A percentile compares a stretch with the other conserved stretches of the same genome.
These are phyloP conservation scores for Hymenoscyphus fructigenus DNA, from an alignment of 2,329 filamentous ascomycete genomes.

Conservation along the genomic window DNA sequence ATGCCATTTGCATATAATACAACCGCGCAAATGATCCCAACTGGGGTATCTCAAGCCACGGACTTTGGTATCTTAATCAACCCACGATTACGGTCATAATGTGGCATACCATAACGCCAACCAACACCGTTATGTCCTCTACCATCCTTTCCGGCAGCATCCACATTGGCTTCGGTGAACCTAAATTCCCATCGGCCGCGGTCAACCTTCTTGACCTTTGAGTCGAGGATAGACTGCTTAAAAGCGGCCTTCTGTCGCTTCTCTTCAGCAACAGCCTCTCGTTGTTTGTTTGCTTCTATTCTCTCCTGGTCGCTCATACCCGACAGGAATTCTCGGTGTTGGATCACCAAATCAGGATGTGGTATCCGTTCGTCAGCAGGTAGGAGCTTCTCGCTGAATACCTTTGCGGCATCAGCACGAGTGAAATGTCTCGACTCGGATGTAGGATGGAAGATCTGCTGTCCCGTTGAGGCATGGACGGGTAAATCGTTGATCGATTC, in stretches of 20 bases:
- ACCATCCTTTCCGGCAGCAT: slow-evolving; percentile 55
- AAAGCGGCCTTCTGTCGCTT: slow-evolving; percentile 43
- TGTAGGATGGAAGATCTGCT: slow-evolving; percentile 64
- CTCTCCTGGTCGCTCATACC: slow-evolving; percentile 40
- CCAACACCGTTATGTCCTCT: slow-evolving; percentile 53
- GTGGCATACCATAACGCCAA: slow-evolving; percentile 63
- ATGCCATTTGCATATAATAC: slow-evolving; percentile 17
- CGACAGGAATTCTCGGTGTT: slow-evolving; percentile 49
- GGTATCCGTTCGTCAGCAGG: slow-evolving; percentile 61
- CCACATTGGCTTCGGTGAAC: slow-evolving; percentile 58
- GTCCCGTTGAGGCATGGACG: slow-evolving; percentile 59
- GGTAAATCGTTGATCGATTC: slow-evolving; percentile 66
- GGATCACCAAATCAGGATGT: slow-evolving; percentile 58
- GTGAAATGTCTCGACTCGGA: slow-evolving; percentile 64
- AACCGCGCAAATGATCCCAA: slow-evolving; percentile 4
- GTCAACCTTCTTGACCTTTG: slow-evolving; percentile 45
- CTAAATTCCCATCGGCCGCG: slow-evolving; percentile 58
- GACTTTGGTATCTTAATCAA: slow-evolving; percentile 66
- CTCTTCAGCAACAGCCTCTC: slow-evolving; percentile 43
- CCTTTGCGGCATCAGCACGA: slow-evolving; percentile 63
- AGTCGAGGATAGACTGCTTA: slow-evolving; percentile 39
- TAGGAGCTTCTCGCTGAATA: slow-evolving; percentile 60
- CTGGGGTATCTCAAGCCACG: slow-evolving; percentile 39
- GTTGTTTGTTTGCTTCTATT: slow-evolving; percentile 31
- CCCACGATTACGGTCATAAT: slow-evolving; percentile 62